A percentile compares a stretch with the other conserved stretches of the same genome.
Conservation (phyloP, 805 yeast species). For the Starmerella floricola region DNA sequence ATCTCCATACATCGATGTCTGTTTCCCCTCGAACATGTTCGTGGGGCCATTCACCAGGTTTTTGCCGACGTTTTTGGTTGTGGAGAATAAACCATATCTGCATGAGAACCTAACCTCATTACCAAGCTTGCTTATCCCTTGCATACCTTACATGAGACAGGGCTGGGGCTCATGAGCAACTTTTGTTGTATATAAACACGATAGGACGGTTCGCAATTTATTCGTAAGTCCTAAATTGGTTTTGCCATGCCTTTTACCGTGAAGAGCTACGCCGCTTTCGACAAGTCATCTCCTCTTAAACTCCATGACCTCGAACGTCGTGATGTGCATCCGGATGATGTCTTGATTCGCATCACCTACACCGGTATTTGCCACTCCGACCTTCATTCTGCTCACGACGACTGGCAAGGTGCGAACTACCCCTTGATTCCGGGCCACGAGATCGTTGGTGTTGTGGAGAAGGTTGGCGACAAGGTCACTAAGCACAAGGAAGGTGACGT, state of each 20-base stretch:
- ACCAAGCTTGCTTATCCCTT: too few species aligned
- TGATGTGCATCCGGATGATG: slow-evolving; percentile 23
- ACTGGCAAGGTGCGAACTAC: slow-evolving; percentile 36
- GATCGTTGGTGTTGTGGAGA: slow-evolving; percentile 30
- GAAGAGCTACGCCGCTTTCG: slow-evolving; percentile 14
- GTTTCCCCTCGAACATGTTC: too few species aligned
- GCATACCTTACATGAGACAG: too few species aligned
- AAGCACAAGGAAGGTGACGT: slow-evolving; percentile 52
- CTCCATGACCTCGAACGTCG: slow-evolving; percentile 18
- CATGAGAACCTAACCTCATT: too few species aligned
- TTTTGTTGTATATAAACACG: too few species aligned
- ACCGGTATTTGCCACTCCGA: slow-evolving; percentile 48
- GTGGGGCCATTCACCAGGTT: too few species aligned
- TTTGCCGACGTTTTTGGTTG: too few species aligned
- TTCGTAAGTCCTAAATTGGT: too few species aligned
- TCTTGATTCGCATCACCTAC: slow-evolving; percentile 24
- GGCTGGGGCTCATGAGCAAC: too few species aligned
- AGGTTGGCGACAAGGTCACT: slow-evolving; percentile 43
- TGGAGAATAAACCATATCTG: too few species aligned
- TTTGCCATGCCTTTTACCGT: slow-evolving; percentile 13
- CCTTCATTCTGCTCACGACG: slow-evolving; percentile 39
- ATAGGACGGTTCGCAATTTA: too few species aligned
- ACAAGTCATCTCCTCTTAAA: background rate
- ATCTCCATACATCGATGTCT: too few species aligned
- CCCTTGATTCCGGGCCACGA: slow-evolving; percentile 42